Evolutionary conservation across 768 basidiomycete genomes (phyloP).

Genomic region (Ephemerocybe angulata): DNA sequence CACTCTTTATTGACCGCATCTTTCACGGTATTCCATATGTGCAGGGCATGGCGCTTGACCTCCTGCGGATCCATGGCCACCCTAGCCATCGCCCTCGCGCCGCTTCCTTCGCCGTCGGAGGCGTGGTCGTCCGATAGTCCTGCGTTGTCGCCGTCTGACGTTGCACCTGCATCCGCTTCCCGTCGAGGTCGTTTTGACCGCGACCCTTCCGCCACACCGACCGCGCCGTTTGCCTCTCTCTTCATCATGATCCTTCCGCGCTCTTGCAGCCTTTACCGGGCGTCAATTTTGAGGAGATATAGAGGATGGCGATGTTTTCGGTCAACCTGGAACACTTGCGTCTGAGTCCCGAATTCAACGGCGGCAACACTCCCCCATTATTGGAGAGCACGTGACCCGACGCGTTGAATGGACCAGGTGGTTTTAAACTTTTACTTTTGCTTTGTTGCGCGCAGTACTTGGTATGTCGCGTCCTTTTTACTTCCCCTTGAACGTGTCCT

Average conservation of each 20-base stretch:
- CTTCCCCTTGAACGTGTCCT: too few species aligned
- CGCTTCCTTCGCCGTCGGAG: conserved; percentile 20
- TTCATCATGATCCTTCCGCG: conserved; percentile 33
- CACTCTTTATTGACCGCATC: conserved; percentile 87
- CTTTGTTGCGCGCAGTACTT: background rate
- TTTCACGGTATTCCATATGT: conserved; percentile 74
- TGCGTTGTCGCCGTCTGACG: conserved; percentile 40
- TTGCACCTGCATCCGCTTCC: conserved; percentile 30
- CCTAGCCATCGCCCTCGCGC: conserved; percentile 16
- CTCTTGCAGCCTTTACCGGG: background rate
- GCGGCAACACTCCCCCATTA: conserved; percentile 1
- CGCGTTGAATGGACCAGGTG: background rate
- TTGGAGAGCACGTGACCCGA: conserved; percentile 9
- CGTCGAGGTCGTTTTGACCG: conserved; percentile 41
- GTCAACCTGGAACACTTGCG: background rate
- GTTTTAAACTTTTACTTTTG: too few species aligned
- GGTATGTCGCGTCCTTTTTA: background rate
- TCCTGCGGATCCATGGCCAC: conserved; percentile 29
- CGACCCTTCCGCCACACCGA: conserved; percentile 34
- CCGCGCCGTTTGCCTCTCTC: conserved; percentile 34
- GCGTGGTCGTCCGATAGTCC: conserved; percentile 25
- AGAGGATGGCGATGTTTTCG: background rate
- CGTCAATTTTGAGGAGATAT: too few species aligned
- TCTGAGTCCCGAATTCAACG: background rate
- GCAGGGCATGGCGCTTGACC: conserved; percentile 65